Conservation (phyloP, 306 rosid species). For the Ormosia emarginata region DNA sequence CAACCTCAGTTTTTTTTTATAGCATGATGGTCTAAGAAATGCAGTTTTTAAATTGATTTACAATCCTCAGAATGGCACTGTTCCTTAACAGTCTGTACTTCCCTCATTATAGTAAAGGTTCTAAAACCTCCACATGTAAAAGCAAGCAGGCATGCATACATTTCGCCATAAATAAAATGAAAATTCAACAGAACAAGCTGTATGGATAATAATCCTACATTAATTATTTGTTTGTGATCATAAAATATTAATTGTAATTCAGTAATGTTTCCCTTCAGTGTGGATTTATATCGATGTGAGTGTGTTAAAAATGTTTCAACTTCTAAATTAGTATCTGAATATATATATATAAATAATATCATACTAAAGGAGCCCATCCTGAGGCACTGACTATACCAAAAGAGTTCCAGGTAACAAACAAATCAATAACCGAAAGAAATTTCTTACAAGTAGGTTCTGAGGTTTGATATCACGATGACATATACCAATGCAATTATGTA, state of each 20-base stretch:
- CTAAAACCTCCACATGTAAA: not conserved
- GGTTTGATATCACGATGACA: conserved; percentile 99
- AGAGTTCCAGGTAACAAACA: not conserved
- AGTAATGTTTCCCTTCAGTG: not conserved
- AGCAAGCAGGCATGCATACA: not conserved
- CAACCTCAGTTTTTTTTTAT: not conserved
- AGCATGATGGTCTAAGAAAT: not conserved
- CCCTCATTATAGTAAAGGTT: not conserved
- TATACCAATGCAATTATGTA: conserved; percentile 92
- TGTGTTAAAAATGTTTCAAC: conserved; percentile 1
- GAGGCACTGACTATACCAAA: not conserved
- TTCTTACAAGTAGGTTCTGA: conserved; percentile 90
- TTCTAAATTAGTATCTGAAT: not conserved
- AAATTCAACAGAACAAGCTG: not conserved
- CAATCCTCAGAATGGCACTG: not conserved
- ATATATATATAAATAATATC: not conserved
- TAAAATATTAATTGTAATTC: not conserved
- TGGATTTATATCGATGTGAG: conserved; percentile 7
- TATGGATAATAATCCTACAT: not conserved
- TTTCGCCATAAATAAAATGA: not conserved
- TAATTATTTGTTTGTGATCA: not conserved
- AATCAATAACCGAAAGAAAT: not conserved
- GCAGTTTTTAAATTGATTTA: not conserved
- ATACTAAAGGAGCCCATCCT: not conserved
- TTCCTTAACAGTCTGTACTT: not conserved